phyloP scores from a whole-genome alignment of 2,329 filamentous ascomycete species.

The Cercospora sojina region DNA sequence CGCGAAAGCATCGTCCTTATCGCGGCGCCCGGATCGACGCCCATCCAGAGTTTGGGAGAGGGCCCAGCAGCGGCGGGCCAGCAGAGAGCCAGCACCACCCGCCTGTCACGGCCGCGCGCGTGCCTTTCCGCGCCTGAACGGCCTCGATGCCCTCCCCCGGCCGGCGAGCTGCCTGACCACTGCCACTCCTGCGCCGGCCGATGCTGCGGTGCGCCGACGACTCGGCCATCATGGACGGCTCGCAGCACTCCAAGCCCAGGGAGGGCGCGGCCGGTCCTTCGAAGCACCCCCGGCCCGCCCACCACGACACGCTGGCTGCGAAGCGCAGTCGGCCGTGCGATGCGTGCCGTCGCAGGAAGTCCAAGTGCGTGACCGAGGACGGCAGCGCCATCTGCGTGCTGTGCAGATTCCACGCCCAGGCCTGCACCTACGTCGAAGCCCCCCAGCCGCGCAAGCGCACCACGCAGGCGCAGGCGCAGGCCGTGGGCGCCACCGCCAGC shows the following conservation, averaged over 20 bases:
- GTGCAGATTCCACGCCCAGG: slow-evolving; percentile 59
- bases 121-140: neutral
- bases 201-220: slow-evolving; percentile 8
- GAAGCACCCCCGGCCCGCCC: slow-evolving; percentile 13
- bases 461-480: slow-evolving; percentile 1
- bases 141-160: neutral
- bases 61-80: neutral
- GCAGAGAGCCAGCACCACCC: neutral
- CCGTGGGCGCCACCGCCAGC: slow-evolving; percentile 10
- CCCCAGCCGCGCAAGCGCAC: slow-evolving; percentile 27
- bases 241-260: neutral
- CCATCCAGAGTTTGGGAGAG: neutral
- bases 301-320: slow-evolving; percentile 9
- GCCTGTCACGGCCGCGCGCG: neutral
- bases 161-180: neutral
- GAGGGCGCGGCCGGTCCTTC: slow-evolving; percentile 7
- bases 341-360: slow-evolving; percentile 29
- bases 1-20: neutral
- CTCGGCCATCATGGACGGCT: neutral
- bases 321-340: slow-evolving; percentile 26
- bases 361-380: slow-evolving; percentile 31
- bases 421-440: slow-evolving; percentile 68
- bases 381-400: slow-evolving; percentile 28
- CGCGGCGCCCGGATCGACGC: neutral
- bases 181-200: neutral